Percentiles rank a stretch among this genome's conserved stretches.
phyloP scores from a whole-genome alignment of 805 yeast species.

The Yamadazyma kitorensis region DNA sequence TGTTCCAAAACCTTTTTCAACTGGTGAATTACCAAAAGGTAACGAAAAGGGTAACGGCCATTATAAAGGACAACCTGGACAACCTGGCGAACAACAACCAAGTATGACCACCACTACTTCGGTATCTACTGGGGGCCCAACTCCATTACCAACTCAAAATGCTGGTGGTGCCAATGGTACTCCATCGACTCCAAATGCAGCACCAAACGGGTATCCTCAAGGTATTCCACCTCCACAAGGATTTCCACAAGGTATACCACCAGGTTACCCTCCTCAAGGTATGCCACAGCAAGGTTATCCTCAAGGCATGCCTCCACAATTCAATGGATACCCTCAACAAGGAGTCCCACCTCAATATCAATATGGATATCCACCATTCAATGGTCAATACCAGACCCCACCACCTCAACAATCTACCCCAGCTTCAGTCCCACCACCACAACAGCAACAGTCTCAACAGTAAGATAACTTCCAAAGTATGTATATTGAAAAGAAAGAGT shows the following conservation, averaged over 20 bases:
- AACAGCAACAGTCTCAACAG: too few species aligned
- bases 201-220: constrained; percentile 7
- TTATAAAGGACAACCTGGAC: constrained; percentile 46
- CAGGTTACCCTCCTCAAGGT: constrained; percentile 11
- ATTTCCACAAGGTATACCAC: constrained; percentile 13
- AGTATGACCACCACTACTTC: constrained; percentile 12
- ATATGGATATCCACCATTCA: constrained; percentile 19
- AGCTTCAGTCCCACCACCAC: constrained; percentile 5
- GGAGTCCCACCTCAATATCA: too few species aligned
- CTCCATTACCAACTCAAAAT: not conserved
- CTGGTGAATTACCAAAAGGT: constrained; percentile 55
- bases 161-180: too few species aligned
- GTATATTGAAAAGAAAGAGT: too few species aligned
- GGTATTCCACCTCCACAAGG: constrained; percentile 4
- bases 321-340: constrained; percentile 22
- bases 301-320: constrained; percentile 19
- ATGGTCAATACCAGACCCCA: constrained; percentile 17
- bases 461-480: too few species aligned
- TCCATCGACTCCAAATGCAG: constrained; percentile 6
- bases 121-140: constrained; percentile 3
- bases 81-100: constrained; percentile 10
- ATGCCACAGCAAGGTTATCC: constrained; percentile 16
- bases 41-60: constrained; percentile 36
- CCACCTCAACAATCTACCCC: constrained; percentile 10
- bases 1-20: constrained; percentile 88